Conservation (phyloP, 2,329 filamentous ascomycete genomes). For the Berkeleyomyces rouxiae region DNA sequence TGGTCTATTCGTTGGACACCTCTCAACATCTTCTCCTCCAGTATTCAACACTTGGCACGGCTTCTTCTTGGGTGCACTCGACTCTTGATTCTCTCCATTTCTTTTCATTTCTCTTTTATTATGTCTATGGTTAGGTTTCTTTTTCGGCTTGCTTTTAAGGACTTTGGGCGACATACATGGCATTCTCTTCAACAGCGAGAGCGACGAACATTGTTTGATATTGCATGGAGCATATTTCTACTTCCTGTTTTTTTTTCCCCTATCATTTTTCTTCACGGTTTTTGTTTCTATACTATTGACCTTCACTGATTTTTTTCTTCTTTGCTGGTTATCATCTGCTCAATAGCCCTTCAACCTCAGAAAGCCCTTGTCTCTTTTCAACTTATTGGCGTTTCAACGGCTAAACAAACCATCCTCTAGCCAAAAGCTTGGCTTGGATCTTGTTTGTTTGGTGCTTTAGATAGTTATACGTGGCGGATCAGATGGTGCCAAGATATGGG, state of each 20-base stretch:
- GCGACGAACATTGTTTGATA: conserved; percentile 13
- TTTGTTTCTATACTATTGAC: background rate
- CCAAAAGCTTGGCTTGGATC: too few relatives aligned
- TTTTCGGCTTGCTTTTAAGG: conserved; percentile 2
- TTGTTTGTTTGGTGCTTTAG: too few relatives aligned
- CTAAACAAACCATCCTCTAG: background rate
- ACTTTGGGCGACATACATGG: conserved; percentile 10
- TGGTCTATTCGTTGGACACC: background rate
- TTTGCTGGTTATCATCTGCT: background rate
- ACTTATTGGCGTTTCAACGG: conserved; percentile 1
- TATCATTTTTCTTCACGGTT: background rate
- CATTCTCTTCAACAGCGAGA: conserved; percentile 15
- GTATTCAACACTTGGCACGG: background rate
- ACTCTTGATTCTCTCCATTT: background rate
- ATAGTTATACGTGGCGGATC: too few relatives aligned
- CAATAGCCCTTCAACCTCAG: conserved; percentile 6
- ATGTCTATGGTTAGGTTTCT: background rate
- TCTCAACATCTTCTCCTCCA: background rate
- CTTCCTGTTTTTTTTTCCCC: background rate
- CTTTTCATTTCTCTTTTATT: conserved; percentile 8
- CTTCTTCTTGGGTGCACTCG: background rate
- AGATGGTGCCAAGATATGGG: too few relatives aligned
- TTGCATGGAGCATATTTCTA: conserved; percentile 3
- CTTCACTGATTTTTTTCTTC: conserved; percentile 1
- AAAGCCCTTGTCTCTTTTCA: background rate